Percentiles rank a stretch among this genome's conserved stretches.
These are phyloP conservation scores for Fragosphaeria purpurea DNA, from an alignment of 2,329 filamentous ascomycete genomes.

Conservation along the genomic window DNA sequence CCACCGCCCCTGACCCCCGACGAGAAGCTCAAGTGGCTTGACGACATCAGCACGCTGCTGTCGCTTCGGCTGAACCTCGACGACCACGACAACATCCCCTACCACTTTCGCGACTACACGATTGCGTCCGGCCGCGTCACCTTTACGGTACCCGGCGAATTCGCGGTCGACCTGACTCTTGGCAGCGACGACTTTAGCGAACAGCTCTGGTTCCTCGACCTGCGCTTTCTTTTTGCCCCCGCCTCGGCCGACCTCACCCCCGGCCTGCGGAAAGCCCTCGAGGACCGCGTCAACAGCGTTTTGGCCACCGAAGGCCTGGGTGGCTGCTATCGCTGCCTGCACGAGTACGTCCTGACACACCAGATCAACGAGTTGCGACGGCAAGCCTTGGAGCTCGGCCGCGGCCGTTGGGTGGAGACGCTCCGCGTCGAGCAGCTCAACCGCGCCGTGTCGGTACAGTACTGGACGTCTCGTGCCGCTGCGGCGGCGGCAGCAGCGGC, in stretches of 20 bases:
- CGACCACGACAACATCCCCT: conserved; percentile 65
- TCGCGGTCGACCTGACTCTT: conserved; percentile 87
- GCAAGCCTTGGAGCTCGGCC: conserved; percentile 63
- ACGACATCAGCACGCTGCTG: conserved; percentile 74
- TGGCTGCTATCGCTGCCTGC: conserved; percentile 78
- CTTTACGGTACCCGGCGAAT: conserved; percentile 73
- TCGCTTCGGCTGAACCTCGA: conserved; percentile 76
- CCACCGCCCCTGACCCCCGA: conserved; percentile 60
- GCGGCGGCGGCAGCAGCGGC: neutral
- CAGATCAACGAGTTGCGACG: conserved; percentile 76
- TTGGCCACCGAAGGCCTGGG: conserved; percentile 60
- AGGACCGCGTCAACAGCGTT: conserved; percentile 60
- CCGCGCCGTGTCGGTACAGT: conserved; percentile 76
- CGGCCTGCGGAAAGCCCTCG: conserved; percentile 54
- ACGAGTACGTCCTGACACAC: conserved; percentile 79
- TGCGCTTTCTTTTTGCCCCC: conserved; percentile 73
- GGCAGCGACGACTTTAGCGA: conserved; percentile 73
- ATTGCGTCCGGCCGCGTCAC: conserved; percentile 83
- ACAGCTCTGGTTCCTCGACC: conserved; percentile 90
- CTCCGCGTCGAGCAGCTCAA: conserved; percentile 71
- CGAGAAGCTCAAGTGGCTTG: conserved; percentile 63
- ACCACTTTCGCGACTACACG: conserved; percentile 65
- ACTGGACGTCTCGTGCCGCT: conserved; percentile 62
- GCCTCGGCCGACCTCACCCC: conserved; percentile 51
- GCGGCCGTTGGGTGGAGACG: conserved; percentile 66